Conservation (phyloP, 2,329 filamentous ascomycete species). For the Elsinoe batatas region DNA sequence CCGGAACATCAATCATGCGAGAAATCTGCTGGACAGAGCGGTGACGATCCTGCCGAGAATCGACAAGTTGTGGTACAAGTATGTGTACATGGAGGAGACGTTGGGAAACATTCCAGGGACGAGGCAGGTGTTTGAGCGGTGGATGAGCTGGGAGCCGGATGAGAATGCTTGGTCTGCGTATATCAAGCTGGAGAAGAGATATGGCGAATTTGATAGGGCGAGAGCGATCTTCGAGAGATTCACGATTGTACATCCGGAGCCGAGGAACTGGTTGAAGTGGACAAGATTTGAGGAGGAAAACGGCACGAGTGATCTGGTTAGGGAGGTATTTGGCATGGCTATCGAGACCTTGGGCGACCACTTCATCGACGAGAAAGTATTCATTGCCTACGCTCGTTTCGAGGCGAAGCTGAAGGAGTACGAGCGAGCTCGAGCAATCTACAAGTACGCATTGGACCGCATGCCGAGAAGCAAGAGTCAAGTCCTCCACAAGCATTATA, state of each 20-base stretch:
- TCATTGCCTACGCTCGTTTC: conserved; percentile 90
- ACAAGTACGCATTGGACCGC: conserved; percentile 90
- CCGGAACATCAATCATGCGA: conserved; percentile 90
- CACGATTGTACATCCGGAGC: conserved; percentile 85
- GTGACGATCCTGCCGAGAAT: conserved; percentile 82
- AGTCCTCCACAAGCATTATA: conserved; percentile 84
- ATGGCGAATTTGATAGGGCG: conserved; percentile 84
- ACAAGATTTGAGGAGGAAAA: conserved; percentile 93
- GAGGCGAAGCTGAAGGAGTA: conserved; percentile 93
- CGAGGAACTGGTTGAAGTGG: conserved; percentile 98
- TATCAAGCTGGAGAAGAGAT: conserved; percentile 94
- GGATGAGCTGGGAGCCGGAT: conserved; percentile 97
- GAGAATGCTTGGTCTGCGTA: conserved; percentile 93
- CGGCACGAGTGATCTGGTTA: conserved; percentile 80
- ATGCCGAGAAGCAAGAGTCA: conserved; percentile 79
- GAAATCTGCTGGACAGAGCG: conserved; percentile 90
- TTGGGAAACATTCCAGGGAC: conserved; percentile 88
- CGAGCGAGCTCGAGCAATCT: conserved; percentile 86
- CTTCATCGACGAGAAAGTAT: conserved; percentile 91
- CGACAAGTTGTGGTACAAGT: conserved; percentile 98
- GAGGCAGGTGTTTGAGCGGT: conserved; percentile 88
- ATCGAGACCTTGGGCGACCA: conserved; percentile 87
- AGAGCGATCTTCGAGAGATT: conserved; percentile 82
- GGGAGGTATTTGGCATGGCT: conserved; percentile 81
- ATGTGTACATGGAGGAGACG: conserved; percentile 98